phyloP scores from a whole-genome alignment of 768 basidiomycete genomes.

The Tylopilus subfusipes region DNA sequence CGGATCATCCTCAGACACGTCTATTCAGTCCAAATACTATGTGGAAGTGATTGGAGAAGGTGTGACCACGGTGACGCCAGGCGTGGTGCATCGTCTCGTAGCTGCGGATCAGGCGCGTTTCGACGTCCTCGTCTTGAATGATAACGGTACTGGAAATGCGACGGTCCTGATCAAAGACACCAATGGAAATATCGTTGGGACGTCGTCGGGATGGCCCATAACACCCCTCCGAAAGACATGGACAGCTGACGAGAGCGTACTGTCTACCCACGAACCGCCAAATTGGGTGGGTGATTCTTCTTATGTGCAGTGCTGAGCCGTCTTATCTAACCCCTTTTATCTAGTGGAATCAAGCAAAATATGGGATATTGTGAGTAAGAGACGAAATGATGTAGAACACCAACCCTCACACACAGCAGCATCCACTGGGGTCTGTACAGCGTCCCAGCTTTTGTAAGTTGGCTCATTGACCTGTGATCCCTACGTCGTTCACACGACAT shows the following conservation, averaged over 20 bases:
- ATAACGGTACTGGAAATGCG: constrained; percentile 27
- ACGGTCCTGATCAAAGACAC: constrained; percentile 33
- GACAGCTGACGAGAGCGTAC: constrained; percentile 34
- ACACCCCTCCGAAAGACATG: constrained; percentile 39
- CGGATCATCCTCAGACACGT: constrained; percentile 23
- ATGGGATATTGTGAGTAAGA: constrained; percentile 49
- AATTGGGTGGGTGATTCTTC: constrained; percentile 41
- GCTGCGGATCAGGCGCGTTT: constrained; percentile 49
- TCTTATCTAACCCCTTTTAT: not conserved
- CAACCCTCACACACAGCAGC: constrained; percentile 25
- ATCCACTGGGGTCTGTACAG: constrained; percentile 52
- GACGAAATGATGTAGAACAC: not conserved
- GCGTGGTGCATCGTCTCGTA: constrained; percentile 43
- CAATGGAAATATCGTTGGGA: constrained; percentile 34
- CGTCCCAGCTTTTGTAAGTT: constrained; percentile 41
- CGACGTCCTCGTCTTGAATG: constrained; percentile 45
- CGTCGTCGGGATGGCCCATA: constrained; percentile 37
- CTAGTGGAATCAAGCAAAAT: constrained; percentile 52
- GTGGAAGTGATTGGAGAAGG: constrained; percentile 38
- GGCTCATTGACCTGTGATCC: not conserved
- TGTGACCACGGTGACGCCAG: constrained; percentile 42
- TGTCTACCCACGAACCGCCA: constrained; percentile 49
- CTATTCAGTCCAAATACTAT: constrained; percentile 33
- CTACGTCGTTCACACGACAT: not conserved
- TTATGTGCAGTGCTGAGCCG: not conserved